Evolutionary conservation across 1,284 basidiomycete genomes (phyloP).

Genomic region (Cutaneotrichosporon daszewskae): DNA sequence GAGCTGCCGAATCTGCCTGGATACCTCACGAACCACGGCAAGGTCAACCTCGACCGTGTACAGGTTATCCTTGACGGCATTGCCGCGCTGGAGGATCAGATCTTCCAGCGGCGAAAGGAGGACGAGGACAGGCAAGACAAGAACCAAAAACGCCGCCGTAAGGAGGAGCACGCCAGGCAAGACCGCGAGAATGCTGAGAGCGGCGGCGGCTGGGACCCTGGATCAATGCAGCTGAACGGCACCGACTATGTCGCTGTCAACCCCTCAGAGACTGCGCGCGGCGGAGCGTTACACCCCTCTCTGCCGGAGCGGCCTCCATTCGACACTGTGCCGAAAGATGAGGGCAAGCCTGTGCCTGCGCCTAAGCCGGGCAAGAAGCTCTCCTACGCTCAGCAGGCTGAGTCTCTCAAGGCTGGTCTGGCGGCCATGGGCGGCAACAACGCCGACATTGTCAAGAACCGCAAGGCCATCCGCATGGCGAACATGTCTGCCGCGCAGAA

Average conservation of each 20-base stretch:
- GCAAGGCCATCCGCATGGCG: constrained; percentile 83
- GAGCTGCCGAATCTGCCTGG: constrained; percentile 93
- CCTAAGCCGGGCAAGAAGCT: constrained; percentile 25
- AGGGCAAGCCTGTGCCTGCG: constrained; percentile 2
- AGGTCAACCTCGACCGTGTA: constrained; percentile 75
- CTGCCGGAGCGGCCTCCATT: constrained; percentile 58
- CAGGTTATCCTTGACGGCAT: constrained; percentile 94
- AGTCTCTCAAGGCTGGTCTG: constrained; percentile 53
- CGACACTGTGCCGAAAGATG: constrained; percentile 59
- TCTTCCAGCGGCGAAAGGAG: constrained; percentile 87
- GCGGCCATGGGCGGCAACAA: constrained; percentile 57
- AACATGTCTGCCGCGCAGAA: constrained; percentile 93
- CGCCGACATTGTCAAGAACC: constrained; percentile 78
- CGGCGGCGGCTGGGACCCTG: constrained; percentile 9
- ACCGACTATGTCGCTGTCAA: constrained; percentile 45
- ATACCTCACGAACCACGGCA: constrained; percentile 90
- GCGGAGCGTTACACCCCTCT: constrained; percentile 47
- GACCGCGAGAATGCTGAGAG: constrained; percentile 30
- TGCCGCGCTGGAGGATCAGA: constrained; percentile 87
- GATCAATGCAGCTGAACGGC: constrained; percentile 46
- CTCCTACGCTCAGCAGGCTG: constrained; percentile 21
- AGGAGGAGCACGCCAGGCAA: constrained; percentile 61
- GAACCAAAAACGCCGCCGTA: constrained; percentile 76
- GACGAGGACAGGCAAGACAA: constrained; percentile 90
- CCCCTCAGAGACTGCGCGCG: constrained; percentile 26